These are phyloP conservation scores for Umbelopsis sp. DNA, from an alignment of 371 early-diverging fungal genomes.

Conservation along the genomic window DNA sequence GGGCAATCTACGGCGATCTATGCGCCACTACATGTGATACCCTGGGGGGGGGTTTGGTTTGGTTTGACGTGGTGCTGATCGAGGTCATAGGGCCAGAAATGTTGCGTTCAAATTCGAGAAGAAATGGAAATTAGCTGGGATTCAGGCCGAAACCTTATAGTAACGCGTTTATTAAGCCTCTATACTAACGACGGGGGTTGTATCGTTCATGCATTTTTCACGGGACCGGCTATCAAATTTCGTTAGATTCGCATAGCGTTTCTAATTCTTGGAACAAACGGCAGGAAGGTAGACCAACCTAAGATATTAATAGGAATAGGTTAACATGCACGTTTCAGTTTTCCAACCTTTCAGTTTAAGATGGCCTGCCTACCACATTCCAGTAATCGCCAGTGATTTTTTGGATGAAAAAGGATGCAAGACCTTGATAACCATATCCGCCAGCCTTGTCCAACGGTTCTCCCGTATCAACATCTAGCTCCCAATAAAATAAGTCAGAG, in stretches of 20 bases:
- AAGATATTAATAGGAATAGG: background rate
- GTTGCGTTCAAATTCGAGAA: background rate
- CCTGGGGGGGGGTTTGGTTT: background rate
- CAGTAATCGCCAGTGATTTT: conserved; percentile 79
- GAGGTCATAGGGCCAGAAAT: background rate
- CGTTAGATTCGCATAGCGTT: background rate
- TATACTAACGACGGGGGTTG: background rate
- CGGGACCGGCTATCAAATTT: background rate
- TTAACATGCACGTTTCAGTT: background rate
- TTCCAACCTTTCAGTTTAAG: too few species aligned
- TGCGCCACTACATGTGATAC: conserved; percentile 1
- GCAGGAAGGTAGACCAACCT: conserved; percentile 51
- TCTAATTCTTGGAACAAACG: conserved; percentile 38
- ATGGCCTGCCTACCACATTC: conserved; percentile 60
- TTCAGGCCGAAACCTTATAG: background rate
- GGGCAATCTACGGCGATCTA: conserved; percentile 1
- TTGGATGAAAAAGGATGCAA: conserved; percentile 73
- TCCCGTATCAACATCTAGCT: conserved; percentile 44
- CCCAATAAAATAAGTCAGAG: conserved; percentile 20
- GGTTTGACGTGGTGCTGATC: background rate
- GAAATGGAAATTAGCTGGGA: background rate
- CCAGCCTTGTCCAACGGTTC: conserved; percentile 82
- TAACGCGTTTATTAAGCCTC: background rate
- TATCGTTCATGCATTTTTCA: background rate
- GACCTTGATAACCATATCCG: conserved; percentile 84